Percentiles rank a stretch among this genome's conserved stretches.
phyloP scores from a whole-genome alignment of 768 basidiomycete genomes.

The Tricholoma saponaceum region DNA sequence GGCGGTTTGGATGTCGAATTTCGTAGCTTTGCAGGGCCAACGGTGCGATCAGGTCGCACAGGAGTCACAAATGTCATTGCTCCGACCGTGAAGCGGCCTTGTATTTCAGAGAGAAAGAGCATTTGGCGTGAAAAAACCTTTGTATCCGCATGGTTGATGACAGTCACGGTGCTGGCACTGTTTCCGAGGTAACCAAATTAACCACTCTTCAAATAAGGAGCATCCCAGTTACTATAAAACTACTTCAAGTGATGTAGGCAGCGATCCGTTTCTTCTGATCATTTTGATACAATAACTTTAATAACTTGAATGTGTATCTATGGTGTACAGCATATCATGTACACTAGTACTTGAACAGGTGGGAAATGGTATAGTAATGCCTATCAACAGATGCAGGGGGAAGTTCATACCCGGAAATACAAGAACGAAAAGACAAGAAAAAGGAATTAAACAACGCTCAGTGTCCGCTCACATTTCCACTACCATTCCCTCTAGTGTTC shows the following conservation, averaged over 20 bases:
- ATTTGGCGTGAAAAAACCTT: slow-evolving; percentile 18
- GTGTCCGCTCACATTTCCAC: slow-evolving; percentile 8
- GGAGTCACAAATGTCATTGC: slow-evolving; percentile 52
- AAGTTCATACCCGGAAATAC: neutral
- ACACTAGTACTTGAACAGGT: neutral
- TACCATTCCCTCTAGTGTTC: slow-evolving; percentile 7
- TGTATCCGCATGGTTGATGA: neutral
- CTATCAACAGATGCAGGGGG: slow-evolving; percentile 2
- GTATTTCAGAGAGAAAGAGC: slow-evolving; percentile 39
- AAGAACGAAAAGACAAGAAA: neutral
- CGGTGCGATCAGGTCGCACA: slow-evolving; percentile 29
- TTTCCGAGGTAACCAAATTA: too few relatives aligned
- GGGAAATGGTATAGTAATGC: slow-evolving; percentile 2
- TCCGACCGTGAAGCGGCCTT: slow-evolving; percentile 55
- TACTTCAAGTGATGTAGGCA: too few relatives aligned
- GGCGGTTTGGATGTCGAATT: slow-evolving; percentile 19
- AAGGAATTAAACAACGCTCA: neutral
- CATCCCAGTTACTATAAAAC: too few relatives aligned
- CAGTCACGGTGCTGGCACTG: too few relatives aligned
- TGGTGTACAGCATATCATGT: neutral
- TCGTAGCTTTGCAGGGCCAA: slow-evolving; percentile 40
- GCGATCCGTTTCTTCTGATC: neutral
- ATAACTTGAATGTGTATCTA: neutral
- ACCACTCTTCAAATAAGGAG: too few relatives aligned
- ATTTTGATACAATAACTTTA: too few relatives aligned